Evolutionary conservation across 805 yeast genomes (phyloP).

Genomic region (Yamadazyma tumulicola): DNA sequence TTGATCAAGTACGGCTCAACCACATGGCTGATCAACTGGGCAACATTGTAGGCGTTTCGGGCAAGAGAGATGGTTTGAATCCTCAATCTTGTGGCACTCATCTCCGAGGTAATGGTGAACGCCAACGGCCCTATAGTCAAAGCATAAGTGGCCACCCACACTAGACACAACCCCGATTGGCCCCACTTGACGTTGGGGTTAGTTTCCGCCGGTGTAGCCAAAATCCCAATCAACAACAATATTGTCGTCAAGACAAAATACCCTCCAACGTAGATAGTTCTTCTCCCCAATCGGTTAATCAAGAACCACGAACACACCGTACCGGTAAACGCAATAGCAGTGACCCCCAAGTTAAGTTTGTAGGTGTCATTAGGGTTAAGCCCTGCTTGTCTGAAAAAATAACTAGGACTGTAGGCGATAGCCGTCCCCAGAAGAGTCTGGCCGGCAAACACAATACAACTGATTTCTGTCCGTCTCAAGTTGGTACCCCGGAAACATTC

Average conservation of each 20-base stretch:
- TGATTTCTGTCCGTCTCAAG: slow-evolving; percentile 48
- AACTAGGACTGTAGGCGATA: slow-evolving; percentile 45
- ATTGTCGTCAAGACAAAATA: slow-evolving; percentile 25
- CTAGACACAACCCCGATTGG: slow-evolving; percentile 17
- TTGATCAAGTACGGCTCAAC: slow-evolving; percentile 34
- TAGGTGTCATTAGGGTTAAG: slow-evolving; percentile 27
- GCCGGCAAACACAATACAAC: slow-evolving; percentile 39
- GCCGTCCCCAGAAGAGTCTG: slow-evolving; percentile 46
- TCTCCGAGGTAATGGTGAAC: slow-evolving; percentile 35
- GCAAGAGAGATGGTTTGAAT: slow-evolving; percentile 35
- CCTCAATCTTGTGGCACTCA: slow-evolving; percentile 35
- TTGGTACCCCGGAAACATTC: slow-evolving; percentile 49
- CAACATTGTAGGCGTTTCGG: slow-evolving; percentile 23
- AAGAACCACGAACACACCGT: slow-evolving; percentile 25
- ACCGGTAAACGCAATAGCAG: slow-evolving; percentile 25
- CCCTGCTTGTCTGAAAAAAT: slow-evolving; percentile 50
- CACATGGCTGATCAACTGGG: slow-evolving; percentile 24
- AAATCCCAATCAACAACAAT: slow-evolving; percentile 39
- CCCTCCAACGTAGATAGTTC: slow-evolving; percentile 35
- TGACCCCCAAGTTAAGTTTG: slow-evolving; percentile 27
- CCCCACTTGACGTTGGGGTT: slow-evolving; percentile 17
- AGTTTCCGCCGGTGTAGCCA: slow-evolving; percentile 17
- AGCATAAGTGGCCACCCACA: slow-evolving; percentile 30
- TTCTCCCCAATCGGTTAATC: slow-evolving; percentile 36
- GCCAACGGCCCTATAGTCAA: slow-evolving; percentile 40